Base-by-base conservation (phyloP, 768 basidiomycete species). In the Auriscalpium microsporum region DNA sequence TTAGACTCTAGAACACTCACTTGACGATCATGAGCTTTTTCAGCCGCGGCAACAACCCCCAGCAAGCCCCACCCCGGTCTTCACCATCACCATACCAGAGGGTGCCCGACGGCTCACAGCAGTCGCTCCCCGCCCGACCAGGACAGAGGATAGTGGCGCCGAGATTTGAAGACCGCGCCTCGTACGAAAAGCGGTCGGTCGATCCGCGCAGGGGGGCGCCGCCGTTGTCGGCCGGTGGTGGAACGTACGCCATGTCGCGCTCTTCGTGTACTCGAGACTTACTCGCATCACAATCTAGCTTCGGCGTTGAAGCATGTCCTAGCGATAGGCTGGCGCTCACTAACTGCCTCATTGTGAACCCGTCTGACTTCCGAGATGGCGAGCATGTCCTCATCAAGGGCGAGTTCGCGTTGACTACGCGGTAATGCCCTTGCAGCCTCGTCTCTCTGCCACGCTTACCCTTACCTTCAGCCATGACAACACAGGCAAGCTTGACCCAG, bases 271-370 rank as follows among this genome's bases (percentile, higher is more conserved):
- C 28, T 28, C 28, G 28, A 28, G 28, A 4, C 28, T 28, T 4
- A 28, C 28, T 28, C 5, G 28, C 7, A 52, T 13, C 13, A 8
- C 21, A n/a, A 10, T 37, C 50, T 37, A 70, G 68, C 0, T 70
- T 64, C 50, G 35, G 55, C 1, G 69, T 71, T 1, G 60, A 60
- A 23, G 34, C 59, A 19, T 34, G 52, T 19, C 68, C 69, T 0
- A 70, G 52, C 59, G 67, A 71, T 16, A 19, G 28, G 11, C 77
- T 92, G 23, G 93, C 92, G 0, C 73, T 92, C 56, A 78, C 82
- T 16, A 95, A 94, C 68, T 84, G 90, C 61, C 66, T 95, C 14
- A 80, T 94, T 45, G 90, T 91, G 33, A 75, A 89, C 68, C 82
- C 86, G 1, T 72, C 75, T 5, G 92, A 96, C 69, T 94, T 94